Evolutionary conservation across 345 rosid genomes (phyloP).

Genomic region (Cardiospermum halicacabum): DNA sequence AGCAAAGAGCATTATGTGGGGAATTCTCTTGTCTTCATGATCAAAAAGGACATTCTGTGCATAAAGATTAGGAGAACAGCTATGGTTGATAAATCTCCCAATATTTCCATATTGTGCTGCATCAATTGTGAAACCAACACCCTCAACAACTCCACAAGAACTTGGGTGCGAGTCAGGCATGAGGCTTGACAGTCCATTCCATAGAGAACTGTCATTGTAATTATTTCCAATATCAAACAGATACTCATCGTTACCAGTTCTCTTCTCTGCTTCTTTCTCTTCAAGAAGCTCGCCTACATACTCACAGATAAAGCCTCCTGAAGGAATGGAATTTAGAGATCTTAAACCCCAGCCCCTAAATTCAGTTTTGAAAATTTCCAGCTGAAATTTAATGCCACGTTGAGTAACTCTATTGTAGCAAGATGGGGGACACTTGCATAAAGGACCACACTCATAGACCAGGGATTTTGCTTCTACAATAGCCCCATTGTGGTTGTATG

Average conservation of each 20-base stretch:
- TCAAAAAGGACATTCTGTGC: conserved; percentile 87
- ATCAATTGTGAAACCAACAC: conserved; percentile 68
- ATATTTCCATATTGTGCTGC: conserved; percentile 65
- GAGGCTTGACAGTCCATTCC: conserved; percentile 39
- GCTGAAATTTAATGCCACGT: conserved; percentile 62
- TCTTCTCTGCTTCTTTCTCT: conserved; percentile 66
- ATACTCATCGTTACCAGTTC: conserved; percentile 70
- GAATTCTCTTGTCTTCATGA: conserved; percentile 64
- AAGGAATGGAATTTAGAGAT: conserved; percentile 65
- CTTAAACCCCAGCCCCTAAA: conserved; percentile 94
- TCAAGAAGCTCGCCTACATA: conserved; percentile 79
- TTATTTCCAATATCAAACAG: conserved; percentile 67
- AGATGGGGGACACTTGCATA: conserved; percentile 67
- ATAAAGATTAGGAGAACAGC: conserved; percentile 89
- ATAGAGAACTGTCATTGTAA: conserved; percentile 34
- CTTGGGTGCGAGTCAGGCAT: conserved; percentile 38
- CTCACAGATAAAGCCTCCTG: conserved; percentile 86
- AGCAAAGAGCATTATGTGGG: conserved; percentile 88
- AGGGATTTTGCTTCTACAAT: conserved; percentile 55
- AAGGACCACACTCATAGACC: conserved; percentile 83
- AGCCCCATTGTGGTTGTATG: conserved; percentile 72
- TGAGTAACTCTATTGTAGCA: conserved; percentile 80
- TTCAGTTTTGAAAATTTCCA: conserved; percentile 78
- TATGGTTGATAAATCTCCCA: conserved; percentile 87
- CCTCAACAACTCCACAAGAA: conserved; percentile 31